These are phyloP conservation scores for Chaetomiaceae sp. DNA, from an alignment of 2,329 filamentous ascomycete species.

Conservation along the genomic window DNA sequence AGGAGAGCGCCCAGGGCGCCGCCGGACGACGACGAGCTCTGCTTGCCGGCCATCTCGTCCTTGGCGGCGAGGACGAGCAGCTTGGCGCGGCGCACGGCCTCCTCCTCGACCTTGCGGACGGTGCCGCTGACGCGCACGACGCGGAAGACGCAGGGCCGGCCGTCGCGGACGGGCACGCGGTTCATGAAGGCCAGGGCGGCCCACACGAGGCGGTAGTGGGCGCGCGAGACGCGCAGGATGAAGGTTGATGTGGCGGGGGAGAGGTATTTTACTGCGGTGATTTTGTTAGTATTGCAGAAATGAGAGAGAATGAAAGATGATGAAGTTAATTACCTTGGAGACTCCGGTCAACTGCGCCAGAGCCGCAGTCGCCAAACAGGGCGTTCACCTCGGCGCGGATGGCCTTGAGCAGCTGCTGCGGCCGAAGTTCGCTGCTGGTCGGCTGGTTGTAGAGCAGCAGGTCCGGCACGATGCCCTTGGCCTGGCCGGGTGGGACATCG, in stretches of 20 bases:
- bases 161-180: conserved; percentile 56
- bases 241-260: conserved; percentile 90
- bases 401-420: conserved; percentile 60
- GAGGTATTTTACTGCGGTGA: conserved; percentile 74
- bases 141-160: conserved; percentile 69
- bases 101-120: conserved; percentile 86
- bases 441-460: conserved; percentile 74
- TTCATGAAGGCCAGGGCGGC: conserved; percentile 79
- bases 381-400: conserved; percentile 66
- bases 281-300: background rate
- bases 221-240: conserved; percentile 78
- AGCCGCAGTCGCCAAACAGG: conserved; percentile 85
- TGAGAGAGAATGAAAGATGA: background rate
- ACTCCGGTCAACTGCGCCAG: conserved; percentile 65
- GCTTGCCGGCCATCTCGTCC: conserved; percentile 43
- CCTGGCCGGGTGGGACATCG: conserved; percentile 40
- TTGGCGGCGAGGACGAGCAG: conserved; percentile 65
- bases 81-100: conserved; percentile 75
- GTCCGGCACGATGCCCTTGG: conserved; percentile 43
- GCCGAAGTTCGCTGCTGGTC: conserved; percentile 66
- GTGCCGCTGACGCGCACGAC: conserved; percentile 89
- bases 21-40: conserved; percentile 24
- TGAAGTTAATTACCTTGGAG: conserved; percentile 54
- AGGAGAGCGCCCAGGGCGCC: conserved; percentile 31
- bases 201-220: conserved; percentile 85